These are phyloP conservation scores for Alloascoidea hylecoeti DNA, from an alignment of 805 yeast species.

Conservation along the genomic window DNA sequence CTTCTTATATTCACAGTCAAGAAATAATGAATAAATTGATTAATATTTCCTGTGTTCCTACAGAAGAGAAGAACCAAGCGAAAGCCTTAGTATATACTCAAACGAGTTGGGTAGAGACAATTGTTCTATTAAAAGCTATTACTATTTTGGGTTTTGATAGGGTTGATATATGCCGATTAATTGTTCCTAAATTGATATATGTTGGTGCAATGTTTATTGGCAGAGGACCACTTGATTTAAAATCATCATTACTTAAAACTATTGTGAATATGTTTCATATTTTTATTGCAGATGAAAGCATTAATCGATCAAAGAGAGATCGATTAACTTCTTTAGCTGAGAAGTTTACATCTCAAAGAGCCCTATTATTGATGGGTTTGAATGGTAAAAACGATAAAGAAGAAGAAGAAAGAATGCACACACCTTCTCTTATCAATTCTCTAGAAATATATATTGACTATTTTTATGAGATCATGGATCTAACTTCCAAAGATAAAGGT, in stretches of 20 bases:
- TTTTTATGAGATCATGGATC: background rate
- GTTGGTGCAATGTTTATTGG: constrained; percentile 45
- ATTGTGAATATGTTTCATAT: constrained; percentile 59
- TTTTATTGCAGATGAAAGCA: constrained; percentile 37
- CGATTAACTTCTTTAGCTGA: constrained; percentile 27
- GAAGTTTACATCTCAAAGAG: constrained; percentile 39
- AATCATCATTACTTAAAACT: constrained; percentile 45
- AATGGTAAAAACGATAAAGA: constrained; percentile 34
- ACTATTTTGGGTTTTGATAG: constrained; percentile 62
- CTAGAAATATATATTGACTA: background rate
- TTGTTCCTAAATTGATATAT: constrained; percentile 55
- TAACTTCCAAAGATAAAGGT: constrained; percentile 23
- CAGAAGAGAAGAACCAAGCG: constrained; percentile 23
- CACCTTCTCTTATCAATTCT: background rate
- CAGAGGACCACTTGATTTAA: constrained; percentile 37
- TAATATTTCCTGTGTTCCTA: constrained; percentile 33
- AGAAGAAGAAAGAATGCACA: constrained; percentile 10
- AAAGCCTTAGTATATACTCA: constrained; percentile 30
- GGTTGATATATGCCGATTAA: constrained; percentile 8
- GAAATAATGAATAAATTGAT: constrained; percentile 44
- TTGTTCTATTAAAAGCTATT: constrained; percentile 48
- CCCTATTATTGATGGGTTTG: constrained; percentile 58
- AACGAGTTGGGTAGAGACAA: constrained; percentile 56
- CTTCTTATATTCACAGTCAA: constrained; percentile 63
- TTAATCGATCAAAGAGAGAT: constrained; percentile 24